A percentile compares a stretch with the other conserved stretches of the same genome.
Conservation (phyloP, 2,329 filamentous ascomycete species). For the Nemania sp. region DNA sequence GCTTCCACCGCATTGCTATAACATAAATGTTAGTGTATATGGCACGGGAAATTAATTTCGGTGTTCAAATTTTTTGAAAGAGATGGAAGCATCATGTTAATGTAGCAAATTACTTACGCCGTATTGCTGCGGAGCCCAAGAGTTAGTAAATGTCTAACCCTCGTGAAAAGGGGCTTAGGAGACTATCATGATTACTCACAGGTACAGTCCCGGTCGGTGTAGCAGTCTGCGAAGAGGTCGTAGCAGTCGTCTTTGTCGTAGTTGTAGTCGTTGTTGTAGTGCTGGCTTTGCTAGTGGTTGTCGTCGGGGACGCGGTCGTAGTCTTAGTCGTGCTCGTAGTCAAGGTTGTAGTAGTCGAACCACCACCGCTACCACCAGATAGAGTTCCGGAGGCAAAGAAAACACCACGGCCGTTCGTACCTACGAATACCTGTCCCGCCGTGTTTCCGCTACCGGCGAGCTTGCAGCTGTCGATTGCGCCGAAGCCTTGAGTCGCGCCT, state of each 20-base stretch:
- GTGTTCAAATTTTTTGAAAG: too few species aligned
- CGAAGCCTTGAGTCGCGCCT: constrained; percentile 58
- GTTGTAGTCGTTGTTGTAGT: constrained; percentile 16
- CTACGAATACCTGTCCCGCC: constrained; percentile 61
- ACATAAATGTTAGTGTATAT: constrained; percentile 11
- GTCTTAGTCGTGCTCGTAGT: constrained; percentile 9
- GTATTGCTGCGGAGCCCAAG: constrained; percentile 5
- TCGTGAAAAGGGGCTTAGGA: not conserved
- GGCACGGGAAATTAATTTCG: not conserved
- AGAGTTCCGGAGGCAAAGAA: constrained; percentile 52
- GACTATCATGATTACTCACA: constrained; percentile 21
- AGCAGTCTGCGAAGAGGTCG: constrained; percentile 22
- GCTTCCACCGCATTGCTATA: constrained; percentile 40
- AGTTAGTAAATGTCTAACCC: constrained; percentile 7
- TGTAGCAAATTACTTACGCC: not conserved
- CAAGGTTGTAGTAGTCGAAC: constrained; percentile 16
- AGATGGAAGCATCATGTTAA: not conserved
- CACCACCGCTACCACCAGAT: constrained; percentile 11
- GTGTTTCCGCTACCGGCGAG: constrained; percentile 61
- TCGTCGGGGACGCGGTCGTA: constrained; percentile 9
- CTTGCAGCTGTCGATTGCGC: constrained; percentile 55
- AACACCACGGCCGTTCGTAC: constrained; percentile 63
- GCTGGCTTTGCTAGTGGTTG: constrained; percentile 20
- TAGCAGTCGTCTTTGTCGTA: constrained; percentile 14
- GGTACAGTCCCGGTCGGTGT: constrained; percentile 21